Evolutionary conservation across 2,329 filamentous ascomycete species (phyloP).

Genomic region (Fusarium coffeatum): DNA sequence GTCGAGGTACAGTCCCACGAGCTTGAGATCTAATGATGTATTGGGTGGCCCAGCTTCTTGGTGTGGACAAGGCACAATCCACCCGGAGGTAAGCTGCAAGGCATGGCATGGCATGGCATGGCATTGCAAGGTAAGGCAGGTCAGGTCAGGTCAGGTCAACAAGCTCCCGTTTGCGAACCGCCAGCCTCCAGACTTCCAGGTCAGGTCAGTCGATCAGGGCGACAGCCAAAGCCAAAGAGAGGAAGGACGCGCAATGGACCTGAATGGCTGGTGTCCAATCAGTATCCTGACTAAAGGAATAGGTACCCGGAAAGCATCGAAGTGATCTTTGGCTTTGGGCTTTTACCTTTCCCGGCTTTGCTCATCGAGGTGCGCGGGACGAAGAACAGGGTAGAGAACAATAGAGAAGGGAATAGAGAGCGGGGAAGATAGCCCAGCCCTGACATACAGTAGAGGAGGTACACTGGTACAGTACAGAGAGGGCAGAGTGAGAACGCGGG

Average conservation of each 20-base stretch:
- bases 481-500: constrained; percentile 9
- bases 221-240: constrained; percentile 3
- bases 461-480: neutral
- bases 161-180: constrained; percentile 27
- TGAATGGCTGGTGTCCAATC: constrained; percentile 23
- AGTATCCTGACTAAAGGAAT: neutral
- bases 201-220: constrained; percentile 31
- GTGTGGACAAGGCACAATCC: constrained; percentile 38
- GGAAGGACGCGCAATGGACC: constrained; percentile 33
- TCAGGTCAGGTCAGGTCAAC: neutral
- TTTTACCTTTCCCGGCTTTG: constrained; percentile 32
- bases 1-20: constrained; percentile 36
- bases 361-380: constrained; percentile 1
- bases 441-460: neutral
- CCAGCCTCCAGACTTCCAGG: constrained; percentile 13
- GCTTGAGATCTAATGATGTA: constrained; percentile 36
- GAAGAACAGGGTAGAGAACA: neutral
- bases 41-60: constrained; percentile 35
- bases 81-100: constrained; percentile 31
- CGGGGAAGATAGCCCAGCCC: constrained; percentile 6
- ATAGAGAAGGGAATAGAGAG: neutral
- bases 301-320: constrained; percentile 27
- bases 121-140: constrained; percentile 6
- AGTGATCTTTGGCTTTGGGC: constrained; percentile 9
- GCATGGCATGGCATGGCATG: constrained; percentile 13